phyloP scores from a whole-genome alignment of 805 yeast species.

The Saccharomycopsis synnaedendra region DNA sequence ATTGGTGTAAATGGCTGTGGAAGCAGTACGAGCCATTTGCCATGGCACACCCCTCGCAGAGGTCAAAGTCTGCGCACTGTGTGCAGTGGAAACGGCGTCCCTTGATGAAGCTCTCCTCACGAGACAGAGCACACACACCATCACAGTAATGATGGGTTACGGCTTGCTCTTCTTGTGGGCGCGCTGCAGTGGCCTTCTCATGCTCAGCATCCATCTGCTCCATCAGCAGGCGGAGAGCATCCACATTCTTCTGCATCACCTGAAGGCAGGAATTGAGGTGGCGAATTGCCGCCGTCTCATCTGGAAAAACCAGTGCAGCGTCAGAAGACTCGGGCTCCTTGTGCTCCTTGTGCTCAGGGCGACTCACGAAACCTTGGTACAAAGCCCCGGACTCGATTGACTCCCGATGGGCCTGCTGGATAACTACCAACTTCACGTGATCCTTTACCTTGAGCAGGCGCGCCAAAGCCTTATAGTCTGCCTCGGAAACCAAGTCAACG shows the following conservation, averaged over 20 bases:
- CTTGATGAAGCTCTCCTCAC: too few relatives aligned
- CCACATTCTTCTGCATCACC: too few relatives aligned
- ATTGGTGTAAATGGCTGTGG: neutral
- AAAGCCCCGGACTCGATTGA: neutral
- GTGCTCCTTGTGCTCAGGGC: neutral
- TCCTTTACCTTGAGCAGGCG: constrained; percentile 39
- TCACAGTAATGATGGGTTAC: too few relatives aligned
- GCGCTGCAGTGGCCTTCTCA: too few relatives aligned
- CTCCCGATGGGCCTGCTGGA: neutral
- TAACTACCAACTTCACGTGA: constrained; percentile 26
- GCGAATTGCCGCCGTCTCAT: too few relatives aligned
- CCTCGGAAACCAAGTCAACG: constrained; percentile 26
- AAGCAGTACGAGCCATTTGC: neutral
- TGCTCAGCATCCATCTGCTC: too few relatives aligned
- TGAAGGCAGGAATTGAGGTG: too few relatives aligned
- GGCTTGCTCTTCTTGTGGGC: too few relatives aligned
- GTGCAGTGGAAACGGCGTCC: constrained; percentile 28
- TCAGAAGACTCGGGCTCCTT: too few relatives aligned
- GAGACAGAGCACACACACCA: too few relatives aligned
- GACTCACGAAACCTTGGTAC: neutral
- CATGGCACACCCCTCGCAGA: constrained; percentile 24
- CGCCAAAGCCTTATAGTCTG: constrained; percentile 32
- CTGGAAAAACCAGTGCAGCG: too few relatives aligned
- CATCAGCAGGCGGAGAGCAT: too few relatives aligned
- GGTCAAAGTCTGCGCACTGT: constrained; percentile 37